phyloP scores from a whole-genome alignment of 1,284 basidiomycete genomes.

The Vanrija pseudolonga region DNA sequence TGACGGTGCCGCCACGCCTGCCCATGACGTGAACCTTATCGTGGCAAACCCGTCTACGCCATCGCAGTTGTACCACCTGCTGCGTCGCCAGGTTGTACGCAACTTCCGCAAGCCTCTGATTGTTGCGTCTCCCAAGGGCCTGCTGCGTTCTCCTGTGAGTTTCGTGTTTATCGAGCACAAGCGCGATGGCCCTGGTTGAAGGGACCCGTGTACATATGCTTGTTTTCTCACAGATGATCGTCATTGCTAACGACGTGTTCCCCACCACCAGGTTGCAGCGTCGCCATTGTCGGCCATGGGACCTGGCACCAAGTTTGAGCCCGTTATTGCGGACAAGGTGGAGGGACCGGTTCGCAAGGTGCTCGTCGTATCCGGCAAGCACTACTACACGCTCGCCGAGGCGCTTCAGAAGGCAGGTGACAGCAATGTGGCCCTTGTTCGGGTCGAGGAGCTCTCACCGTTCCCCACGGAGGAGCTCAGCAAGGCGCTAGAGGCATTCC shows the following conservation, averaged over 20 bases:
- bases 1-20: conserved; percentile 33
- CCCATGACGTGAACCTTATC: conserved; percentile 67
- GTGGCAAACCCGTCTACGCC: conserved; percentile 81
- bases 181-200: not conserved
- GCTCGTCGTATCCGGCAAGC: conserved; percentile 64
- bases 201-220: too few relatives aligned
- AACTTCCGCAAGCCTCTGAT: conserved; percentile 82
- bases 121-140: conserved; percentile 75
- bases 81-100: conserved; percentile 73
- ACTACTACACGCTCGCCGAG: conserved; percentile 79
- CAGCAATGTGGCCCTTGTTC: conserved; percentile 59
- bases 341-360: conserved; percentile 29
- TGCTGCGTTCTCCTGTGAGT: conserved; percentile 71
- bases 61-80: conserved; percentile 82
- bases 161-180: not conserved
- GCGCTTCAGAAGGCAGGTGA: conserved; percentile 58
- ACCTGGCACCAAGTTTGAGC: conserved; percentile 63
- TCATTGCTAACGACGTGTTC: not conserved
- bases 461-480: conserved; percentile 68
- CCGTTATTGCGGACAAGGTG: conserved; percentile 61
- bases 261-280: conserved; percentile 68
- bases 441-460: conserved; percentile 77
- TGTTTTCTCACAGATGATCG: not conserved
- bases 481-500: conserved; percentile 55
- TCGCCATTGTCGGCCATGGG: conserved; percentile 65